Evolutionary conservation across 257 asterid species (phyloP).

Genomic region (Solanum rostratum): DNA sequence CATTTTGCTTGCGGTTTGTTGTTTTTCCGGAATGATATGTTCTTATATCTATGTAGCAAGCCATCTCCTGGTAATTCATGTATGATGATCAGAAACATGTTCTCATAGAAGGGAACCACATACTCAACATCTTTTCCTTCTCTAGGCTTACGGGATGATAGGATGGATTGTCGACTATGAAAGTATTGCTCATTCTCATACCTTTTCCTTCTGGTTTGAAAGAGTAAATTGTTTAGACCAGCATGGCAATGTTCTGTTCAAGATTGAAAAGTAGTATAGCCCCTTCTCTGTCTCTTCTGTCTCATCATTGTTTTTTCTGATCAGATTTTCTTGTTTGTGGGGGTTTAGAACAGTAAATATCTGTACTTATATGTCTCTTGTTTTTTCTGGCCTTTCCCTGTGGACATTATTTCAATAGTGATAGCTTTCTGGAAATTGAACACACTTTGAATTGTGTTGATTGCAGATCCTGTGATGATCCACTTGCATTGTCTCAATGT

Average conservation of each 20-base stretch:
- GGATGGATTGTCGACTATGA: slow-evolving; percentile 99
- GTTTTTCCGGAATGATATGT: not conserved
- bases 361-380: not conserved
- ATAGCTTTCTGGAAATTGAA: not conserved
- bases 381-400: not conserved
- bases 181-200: slow-evolving; percentile 17
- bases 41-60: not conserved
- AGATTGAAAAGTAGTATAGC: slow-evolving; percentile 10
- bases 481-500: not conserved
- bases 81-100: slow-evolving; percentile 71
- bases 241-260: slow-evolving; percentile 9
- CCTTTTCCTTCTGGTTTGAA: not conserved
- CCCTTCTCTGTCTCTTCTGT: not conserved
- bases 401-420: not conserved
- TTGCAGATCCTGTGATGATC: not conserved
- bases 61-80: slow-evolving; percentile 71
- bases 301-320: not conserved
- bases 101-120: slow-evolving; percentile 69
- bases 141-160: slow-evolving; percentile 98
- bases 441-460: not conserved
- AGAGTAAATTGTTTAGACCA: slow-evolving; percentile 8
- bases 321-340: not conserved
- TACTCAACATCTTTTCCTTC: slow-evolving; percentile 77
- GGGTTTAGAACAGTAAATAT: not conserved
- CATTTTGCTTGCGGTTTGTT: not conserved